Conservation (phyloP, 768 basidiomycete genomes). For the Termitomyces sp. region DNA sequence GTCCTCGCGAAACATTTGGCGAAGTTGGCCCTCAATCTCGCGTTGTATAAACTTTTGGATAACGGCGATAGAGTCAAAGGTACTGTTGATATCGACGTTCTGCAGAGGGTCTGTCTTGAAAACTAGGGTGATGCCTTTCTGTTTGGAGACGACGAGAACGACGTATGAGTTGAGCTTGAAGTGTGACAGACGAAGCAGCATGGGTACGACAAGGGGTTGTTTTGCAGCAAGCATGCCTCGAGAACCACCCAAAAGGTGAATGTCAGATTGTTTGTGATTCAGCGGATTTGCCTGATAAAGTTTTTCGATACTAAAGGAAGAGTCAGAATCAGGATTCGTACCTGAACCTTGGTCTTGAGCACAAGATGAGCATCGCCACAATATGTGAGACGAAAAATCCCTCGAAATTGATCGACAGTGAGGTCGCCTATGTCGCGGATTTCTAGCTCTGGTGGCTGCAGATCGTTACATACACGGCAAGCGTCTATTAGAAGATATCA, state of each 20-base stretch:
- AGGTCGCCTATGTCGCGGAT: slow-evolving; percentile 97
- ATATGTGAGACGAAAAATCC: slow-evolving; percentile 95
- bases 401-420: slow-evolving; percentile 92
- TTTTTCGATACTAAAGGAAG: background rate
- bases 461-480: slow-evolving; percentile 5
- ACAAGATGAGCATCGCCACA: slow-evolving; percentile 90
- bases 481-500: background rate
- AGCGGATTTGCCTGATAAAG: slow-evolving; percentile 82
- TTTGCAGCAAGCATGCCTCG: slow-evolving; percentile 91
- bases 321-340: slow-evolving; percentile 28
- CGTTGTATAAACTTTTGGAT: slow-evolving; percentile 97
- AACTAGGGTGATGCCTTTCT: slow-evolving; percentile 97
- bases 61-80: slow-evolving; percentile 96
- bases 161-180: slow-evolving; percentile 94
- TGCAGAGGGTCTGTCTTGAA: slow-evolving; percentile 99
- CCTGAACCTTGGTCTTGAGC: slow-evolving; percentile 90
- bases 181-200: slow-evolving; percentile 95
- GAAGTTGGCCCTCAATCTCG: slow-evolving; percentile 94
- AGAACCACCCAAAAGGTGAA: slow-evolving; percentile 80
- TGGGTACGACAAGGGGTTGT: slow-evolving; percentile 94
- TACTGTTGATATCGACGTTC: slow-evolving; percentile 95
- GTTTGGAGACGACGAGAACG: slow-evolving; percentile 94
- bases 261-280: slow-evolving; percentile 88
- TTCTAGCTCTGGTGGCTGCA: slow-evolving; percentile 92
- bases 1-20: slow-evolving; percentile 98